Evolutionary conservation across 2,329 filamentous ascomycete species (phyloP), one percentile per base, ranked within the genome.

Genomic region (Colletotrichum chlorophyti): DNA sequence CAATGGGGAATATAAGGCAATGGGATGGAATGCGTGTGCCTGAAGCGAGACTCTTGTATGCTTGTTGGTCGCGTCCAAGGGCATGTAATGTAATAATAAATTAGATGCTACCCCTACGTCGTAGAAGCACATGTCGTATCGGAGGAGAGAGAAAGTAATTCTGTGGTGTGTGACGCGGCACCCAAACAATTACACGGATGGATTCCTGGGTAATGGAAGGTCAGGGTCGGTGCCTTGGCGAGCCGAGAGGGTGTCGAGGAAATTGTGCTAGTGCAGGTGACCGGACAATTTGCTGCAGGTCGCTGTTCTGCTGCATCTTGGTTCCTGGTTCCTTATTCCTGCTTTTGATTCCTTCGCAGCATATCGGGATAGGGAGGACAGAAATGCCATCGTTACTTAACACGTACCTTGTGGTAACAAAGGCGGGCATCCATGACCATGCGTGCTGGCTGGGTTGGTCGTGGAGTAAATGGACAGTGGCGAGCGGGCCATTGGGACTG

Each of bases 251-350:
- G 53, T 51, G 53, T 45, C 21, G 47, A 31, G 53, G 31, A 52
- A 37, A 51, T 46, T 58, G 50, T 48, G 35, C 50, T 54, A 58
- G 55, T 38, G 42, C 35, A 54, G 50, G 42, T 54, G 35, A 50
- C 48, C 54, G 55, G 55, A 49, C 42, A 48, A 37, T 59, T 59
- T 59, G 31, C 53, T 57, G 53, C 53, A 57, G 47, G 40, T n/a
- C 47, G 38, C 19, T 19, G 47, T 52, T 43, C 46, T 14, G 47
- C 31, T 57, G 47, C 40, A 52, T 52, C 24, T 32, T 38, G 47
- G 9, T 23, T 37, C 34, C 14, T 32, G 38, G n/a, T 42, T 40
- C 47, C 35, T 38, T 15, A n/a, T n/a, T n/a, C n/a, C n/a, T n/a
- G n/a, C n/a, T n/a, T n/a, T n/a, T n/a, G n/a, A n/a, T n/a, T n/a